A percentile compares a stretch with the other conserved stretches of the same genome.
These are phyloP conservation scores for Narthecium ossifragum DNA, from an alignment of 106 monocot genomes.

Conservation along the genomic window DNA sequence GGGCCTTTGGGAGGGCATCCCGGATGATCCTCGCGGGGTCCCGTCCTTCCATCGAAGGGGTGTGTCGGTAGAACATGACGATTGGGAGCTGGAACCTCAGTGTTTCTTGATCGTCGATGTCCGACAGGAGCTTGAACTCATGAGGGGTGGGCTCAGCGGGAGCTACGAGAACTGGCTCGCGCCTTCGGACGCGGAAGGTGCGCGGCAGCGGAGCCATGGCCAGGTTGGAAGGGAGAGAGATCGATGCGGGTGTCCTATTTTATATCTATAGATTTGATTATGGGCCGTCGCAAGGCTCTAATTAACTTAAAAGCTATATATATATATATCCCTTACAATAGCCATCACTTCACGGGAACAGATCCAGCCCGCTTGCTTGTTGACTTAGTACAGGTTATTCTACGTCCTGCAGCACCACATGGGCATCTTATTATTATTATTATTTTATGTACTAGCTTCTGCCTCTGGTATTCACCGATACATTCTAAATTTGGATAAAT, in stretches of 20 bases:
- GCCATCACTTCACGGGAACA: too few relatives aligned
- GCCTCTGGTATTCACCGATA: too few relatives aligned
- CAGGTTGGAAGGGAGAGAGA: not conserved
- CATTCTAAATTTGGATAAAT: too few relatives aligned
- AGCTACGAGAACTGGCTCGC: constrained; percentile 8
- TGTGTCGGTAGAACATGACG: constrained; percentile 17
- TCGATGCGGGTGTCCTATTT: too few relatives aligned
- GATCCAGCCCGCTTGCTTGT: too few relatives aligned
- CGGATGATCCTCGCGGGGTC: constrained; percentile 9
- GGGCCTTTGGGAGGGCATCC: constrained; percentile 2
- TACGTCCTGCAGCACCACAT: not conserved
- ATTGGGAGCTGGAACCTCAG: constrained; percentile 19
- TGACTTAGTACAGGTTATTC: too few relatives aligned
- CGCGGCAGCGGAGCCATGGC: not conserved
- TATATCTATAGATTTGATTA: not conserved
- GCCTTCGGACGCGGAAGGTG: constrained; percentile 9
- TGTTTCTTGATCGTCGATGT: constrained; percentile 29
- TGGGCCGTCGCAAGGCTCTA: not conserved
- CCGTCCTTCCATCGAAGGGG: not conserved
- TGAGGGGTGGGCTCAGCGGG: constrained; percentile 25
- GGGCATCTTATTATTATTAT: too few relatives aligned
- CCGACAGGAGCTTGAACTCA: constrained; percentile 27
- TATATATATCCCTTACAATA: not conserved
- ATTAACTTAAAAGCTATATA: not conserved
- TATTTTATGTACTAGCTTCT: too few relatives aligned